phyloP scores from a whole-genome alignment of 495 filamentous ascomycete genomes.

The Thozetella sp. region DNA sequence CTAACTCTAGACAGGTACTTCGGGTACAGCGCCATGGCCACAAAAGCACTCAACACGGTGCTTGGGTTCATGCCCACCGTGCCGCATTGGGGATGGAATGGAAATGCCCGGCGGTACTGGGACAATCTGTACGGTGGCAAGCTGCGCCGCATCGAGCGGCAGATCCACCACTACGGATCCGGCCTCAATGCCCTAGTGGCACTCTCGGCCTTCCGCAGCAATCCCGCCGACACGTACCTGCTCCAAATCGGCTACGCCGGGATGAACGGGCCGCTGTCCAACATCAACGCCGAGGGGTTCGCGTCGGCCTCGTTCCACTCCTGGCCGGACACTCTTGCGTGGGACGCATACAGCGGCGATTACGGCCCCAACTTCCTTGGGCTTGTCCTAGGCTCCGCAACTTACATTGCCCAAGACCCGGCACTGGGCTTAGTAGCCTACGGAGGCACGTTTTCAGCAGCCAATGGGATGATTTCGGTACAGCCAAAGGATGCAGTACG shows the following conservation, averaged over 20 bases:
- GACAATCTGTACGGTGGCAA: constrained; percentile 54
- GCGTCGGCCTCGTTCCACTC: constrained; percentile 52
- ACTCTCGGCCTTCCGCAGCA: constrained; percentile 41
- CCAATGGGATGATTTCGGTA: constrained; percentile 19
- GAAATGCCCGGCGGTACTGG: constrained; percentile 56
- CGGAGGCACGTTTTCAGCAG: constrained; percentile 30
- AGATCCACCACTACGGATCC: constrained; percentile 60
- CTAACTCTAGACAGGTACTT: constrained; percentile 36
- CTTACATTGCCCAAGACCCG: constrained; percentile 41
- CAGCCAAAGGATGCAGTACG: constrained; percentile 40
- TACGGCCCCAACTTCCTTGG: constrained; percentile 54
- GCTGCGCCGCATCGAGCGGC: constrained; percentile 48
- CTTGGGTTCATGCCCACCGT: constrained; percentile 52
- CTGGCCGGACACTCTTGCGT: constrained; percentile 49
- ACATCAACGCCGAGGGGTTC: constrained; percentile 50
- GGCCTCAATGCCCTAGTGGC: constrained; percentile 52
- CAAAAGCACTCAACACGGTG: constrained; percentile 50
- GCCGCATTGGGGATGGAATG: constrained; percentile 57
- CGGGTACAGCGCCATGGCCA: constrained; percentile 33
- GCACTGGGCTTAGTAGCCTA: constrained; percentile 40
- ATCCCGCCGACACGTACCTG: constrained; percentile 33
- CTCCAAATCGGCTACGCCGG: constrained; percentile 53
- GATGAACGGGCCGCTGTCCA: constrained; percentile 46
- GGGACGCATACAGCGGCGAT: constrained; percentile 54
- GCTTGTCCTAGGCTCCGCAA: constrained; percentile 39